Conservation (phyloP, 768 basidiomycete species). For the Lanmaoa pseudosensibilis region DNA sequence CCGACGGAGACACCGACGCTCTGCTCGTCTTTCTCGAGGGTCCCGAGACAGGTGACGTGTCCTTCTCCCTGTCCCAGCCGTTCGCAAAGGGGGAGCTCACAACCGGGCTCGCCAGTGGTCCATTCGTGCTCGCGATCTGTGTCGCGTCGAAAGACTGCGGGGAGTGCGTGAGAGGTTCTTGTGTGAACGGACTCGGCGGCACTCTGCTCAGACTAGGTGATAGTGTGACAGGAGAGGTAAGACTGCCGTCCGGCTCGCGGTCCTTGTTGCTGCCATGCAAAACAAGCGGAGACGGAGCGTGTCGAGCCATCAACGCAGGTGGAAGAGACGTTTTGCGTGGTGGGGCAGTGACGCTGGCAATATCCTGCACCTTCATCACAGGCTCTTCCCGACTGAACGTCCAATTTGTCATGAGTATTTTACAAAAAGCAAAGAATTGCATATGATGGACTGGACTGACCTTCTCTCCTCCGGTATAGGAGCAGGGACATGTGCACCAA, state of each 20-base stretch:
- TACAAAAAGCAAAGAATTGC: neutral
- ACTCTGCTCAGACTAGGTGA: constrained; percentile 41
- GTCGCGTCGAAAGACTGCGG: constrained; percentile 3
- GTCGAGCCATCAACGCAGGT: constrained; percentile 22
- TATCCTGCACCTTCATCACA: constrained; percentile 1
- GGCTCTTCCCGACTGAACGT: constrained; percentile 26
- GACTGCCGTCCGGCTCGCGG: neutral
- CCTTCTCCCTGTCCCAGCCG: constrained; percentile 23
- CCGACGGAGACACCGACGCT: constrained; percentile 15
- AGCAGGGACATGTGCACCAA: constrained; percentile 41
- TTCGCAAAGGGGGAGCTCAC: constrained; percentile 12
- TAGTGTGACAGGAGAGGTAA: constrained; percentile 26
- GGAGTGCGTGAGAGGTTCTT: constrained; percentile 15
- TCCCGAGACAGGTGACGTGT: constrained; percentile 10
- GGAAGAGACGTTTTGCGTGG: constrained; percentile 17
- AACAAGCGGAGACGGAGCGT: constrained; percentile 18
- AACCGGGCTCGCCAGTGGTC: constrained; percentile 6
- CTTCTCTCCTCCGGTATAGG: constrained; percentile 9
- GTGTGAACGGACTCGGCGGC: constrained; percentile 40
- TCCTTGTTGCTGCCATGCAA: constrained; percentile 7
- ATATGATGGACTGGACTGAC: constrained; percentile 9
- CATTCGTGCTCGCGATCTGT: constrained; percentile 1
- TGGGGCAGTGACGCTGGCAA: neutral
- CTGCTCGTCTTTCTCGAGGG: neutral
- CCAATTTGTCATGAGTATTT: neutral